These are phyloP conservation scores for Deuterostichococcus epilithicus DNA, from an alignment of 139 green algal genomes.

Conservation along the genomic window DNA sequence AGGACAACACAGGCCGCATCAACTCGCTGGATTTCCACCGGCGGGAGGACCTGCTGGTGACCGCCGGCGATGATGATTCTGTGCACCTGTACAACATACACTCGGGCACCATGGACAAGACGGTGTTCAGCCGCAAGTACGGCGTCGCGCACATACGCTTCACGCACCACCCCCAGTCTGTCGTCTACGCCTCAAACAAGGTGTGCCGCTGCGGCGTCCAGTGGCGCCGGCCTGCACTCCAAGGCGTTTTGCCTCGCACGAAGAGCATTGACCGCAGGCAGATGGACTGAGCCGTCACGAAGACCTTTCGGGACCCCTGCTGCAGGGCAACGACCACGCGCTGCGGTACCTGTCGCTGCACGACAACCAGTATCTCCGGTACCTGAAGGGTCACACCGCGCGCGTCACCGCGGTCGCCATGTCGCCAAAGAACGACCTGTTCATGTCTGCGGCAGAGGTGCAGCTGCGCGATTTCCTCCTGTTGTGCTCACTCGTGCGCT, in stretches of 20 bases:
- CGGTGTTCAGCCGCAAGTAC: constrained; percentile 80
- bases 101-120: constrained; percentile 38
- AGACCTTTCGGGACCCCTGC: neutral
- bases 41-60: constrained; percentile 80
- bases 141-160: constrained; percentile 69
- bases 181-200: constrained; percentile 82
- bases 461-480: no score
- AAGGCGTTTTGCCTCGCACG: neutral
- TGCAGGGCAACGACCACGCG: constrained; percentile 48
- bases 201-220: constrained; percentile 16
- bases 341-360: constrained; percentile 82
- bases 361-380: constrained; percentile 79
- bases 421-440: constrained; percentile 75
- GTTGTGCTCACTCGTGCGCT: no score
- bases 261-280: neutral
- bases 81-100: constrained; percentile 82
- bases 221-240: neutral
- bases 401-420: constrained; percentile 73
- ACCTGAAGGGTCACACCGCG: constrained; percentile 78
- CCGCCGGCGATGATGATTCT: constrained; percentile 74
- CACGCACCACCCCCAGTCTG: constrained; percentile 66
- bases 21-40: constrained; percentile 89
- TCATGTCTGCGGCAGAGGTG: constrained; percentile 72
- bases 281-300: no score
- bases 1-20: constrained; percentile 47